phyloP scores from a whole-genome alignment of 495 filamentous ascomycete genomes.

The Xylaria grammica region DNA sequence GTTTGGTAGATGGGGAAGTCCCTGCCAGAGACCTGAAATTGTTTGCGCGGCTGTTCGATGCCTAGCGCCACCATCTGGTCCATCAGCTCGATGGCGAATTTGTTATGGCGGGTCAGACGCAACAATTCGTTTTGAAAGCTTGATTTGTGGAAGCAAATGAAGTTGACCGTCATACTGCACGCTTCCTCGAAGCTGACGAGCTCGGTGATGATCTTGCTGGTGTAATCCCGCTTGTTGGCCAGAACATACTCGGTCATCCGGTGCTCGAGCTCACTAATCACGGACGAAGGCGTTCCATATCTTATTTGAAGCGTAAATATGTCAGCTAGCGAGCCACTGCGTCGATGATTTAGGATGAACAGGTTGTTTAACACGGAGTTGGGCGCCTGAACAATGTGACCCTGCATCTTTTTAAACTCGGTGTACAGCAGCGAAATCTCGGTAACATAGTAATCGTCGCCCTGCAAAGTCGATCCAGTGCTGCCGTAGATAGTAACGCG shows the following conservation, averaged over 20 bases:
- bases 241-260: conserved; percentile 86
- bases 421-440: conserved; percentile 95
- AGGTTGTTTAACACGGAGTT: conserved; percentile 92
- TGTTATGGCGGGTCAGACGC: conserved; percentile 88
- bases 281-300: conserved; percentile 85
- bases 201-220: conserved; percentile 88
- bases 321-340: conserved; percentile 87
- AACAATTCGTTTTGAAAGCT: conserved; percentile 90
- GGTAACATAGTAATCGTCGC: conserved; percentile 95
- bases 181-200: conserved; percentile 66
- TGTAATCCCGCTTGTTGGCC: conserved; percentile 89
- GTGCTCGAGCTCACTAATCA: conserved; percentile 83
- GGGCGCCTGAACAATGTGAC: conserved; percentile 92
- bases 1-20: conserved; percentile 57
- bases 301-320: conserved; percentile 83
- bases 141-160: conserved; percentile 97
- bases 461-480: conserved; percentile 73
- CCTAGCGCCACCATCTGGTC: conserved; percentile 79
- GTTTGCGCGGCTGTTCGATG: conserved; percentile 84
- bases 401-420: conserved; percentile 98
- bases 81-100: conserved; percentile 95
- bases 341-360: conserved; percentile 93
- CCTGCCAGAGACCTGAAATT: conserved; percentile 66
- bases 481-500: conserved; percentile 92
- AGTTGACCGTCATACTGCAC: conserved; percentile 78